A percentile compares a stretch with the other conserved stretches of the same genome.
These are phyloP conservation scores for Sporothrix mexicana DNA, from an alignment of 2,329 filamentous ascomycete species.

Conservation along the genomic window DNA sequence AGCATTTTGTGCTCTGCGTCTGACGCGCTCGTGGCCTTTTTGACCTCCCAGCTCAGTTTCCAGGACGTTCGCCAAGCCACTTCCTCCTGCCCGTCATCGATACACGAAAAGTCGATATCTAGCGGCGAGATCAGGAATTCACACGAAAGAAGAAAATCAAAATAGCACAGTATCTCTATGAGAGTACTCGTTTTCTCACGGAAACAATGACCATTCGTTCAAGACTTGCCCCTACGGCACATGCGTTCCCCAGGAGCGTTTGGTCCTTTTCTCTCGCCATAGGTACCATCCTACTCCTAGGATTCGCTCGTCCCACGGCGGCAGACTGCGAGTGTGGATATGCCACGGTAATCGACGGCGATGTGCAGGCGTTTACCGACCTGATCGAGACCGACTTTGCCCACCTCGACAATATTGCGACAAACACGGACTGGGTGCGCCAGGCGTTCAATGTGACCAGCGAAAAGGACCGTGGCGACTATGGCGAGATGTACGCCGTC, in stretches of 20 bases:
- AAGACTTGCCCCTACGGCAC: background rate
- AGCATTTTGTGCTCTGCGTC: background rate
- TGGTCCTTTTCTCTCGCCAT: conserved; percentile 22
- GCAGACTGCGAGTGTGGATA: conserved; percentile 77
- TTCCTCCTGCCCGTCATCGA: background rate
- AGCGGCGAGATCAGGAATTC: background rate
- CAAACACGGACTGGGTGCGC: conserved; percentile 65
- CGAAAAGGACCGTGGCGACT: conserved; percentile 64
- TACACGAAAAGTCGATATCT: conserved; percentile 12
- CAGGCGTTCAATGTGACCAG: conserved; percentile 71
- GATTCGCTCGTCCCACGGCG: conserved; percentile 37
- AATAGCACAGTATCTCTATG: background rate
- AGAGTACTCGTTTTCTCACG: no score
- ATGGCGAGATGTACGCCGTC: conserved; percentile 66
- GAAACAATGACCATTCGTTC: conserved; percentile 17
- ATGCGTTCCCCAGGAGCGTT: background rate
- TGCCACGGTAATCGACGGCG: conserved; percentile 53
- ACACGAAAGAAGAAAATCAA: background rate
- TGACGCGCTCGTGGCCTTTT: background rate
- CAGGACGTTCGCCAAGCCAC: background rate
- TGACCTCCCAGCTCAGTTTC: background rate
- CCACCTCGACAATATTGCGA: conserved; percentile 55
- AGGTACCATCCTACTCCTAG: conserved; percentile 36
- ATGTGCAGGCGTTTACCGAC: conserved; percentile 66
- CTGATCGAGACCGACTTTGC: conserved; percentile 75